A percentile compares a stretch with the other conserved stretches of the same genome.
Conservation (phyloP, 139 green algal species). For the Chlamydomonas sp. region DNA sequence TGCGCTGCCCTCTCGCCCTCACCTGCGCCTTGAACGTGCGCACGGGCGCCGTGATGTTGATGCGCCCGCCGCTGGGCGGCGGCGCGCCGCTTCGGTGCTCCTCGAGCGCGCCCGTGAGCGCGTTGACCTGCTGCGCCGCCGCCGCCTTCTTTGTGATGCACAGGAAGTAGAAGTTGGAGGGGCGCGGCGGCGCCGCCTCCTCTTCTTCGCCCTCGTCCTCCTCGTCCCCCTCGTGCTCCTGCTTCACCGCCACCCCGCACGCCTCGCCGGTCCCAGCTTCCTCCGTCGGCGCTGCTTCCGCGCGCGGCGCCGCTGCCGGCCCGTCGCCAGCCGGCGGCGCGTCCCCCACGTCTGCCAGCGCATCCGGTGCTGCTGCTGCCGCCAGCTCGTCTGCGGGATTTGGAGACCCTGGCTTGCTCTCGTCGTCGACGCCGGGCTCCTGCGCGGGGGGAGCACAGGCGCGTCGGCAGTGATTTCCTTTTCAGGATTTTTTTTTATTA, state of each 20-base stretch:
- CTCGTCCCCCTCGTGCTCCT: background rate
- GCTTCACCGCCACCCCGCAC: too few relatives aligned
- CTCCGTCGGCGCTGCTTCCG: too few relatives aligned
- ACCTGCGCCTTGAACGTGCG: constrained; percentile 11
- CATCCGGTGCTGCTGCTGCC: background rate
- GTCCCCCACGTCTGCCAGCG: background rate
- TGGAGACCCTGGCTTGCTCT: too few relatives aligned
- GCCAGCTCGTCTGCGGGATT: background rate
- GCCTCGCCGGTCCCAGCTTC: too few relatives aligned
- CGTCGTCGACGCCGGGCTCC: too few relatives aligned
- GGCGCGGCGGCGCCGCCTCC: background rate
- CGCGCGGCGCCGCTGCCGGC: too few relatives aligned
- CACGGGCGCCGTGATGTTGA: constrained; percentile 10
- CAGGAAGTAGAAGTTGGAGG: constrained; percentile 10
- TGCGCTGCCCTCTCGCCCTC: too few relatives aligned
- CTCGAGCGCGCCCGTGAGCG: background rate
- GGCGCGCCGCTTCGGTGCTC: background rate
- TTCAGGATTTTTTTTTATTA: too few relatives aligned
- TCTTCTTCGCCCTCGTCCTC: background rate
- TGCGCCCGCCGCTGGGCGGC: background rate
- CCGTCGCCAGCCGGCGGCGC: background rate
- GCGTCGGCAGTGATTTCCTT: too few relatives aligned
- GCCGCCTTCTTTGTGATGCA: constrained; percentile 6
- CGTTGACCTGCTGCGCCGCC: background rate
- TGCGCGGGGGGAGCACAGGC: too few relatives aligned